Evolutionary conservation across 78 protist genomes (phyloP).

Genomic region (Salpingoeca rosetta): DNA sequence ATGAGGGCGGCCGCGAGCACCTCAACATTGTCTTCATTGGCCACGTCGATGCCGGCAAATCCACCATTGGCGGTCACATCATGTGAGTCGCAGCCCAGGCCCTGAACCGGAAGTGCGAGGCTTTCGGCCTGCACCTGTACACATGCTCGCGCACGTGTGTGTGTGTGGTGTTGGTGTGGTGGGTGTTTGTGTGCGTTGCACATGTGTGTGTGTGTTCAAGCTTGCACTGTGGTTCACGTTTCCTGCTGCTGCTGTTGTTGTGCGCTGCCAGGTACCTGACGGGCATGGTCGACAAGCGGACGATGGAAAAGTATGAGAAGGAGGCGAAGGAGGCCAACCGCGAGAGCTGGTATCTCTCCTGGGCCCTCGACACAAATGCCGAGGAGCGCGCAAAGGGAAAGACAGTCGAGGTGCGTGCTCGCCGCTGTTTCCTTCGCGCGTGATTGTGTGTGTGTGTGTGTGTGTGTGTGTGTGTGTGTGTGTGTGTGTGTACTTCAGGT

Average conservation of each 20-base stretch:
- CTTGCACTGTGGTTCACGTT: too few relatives aligned
- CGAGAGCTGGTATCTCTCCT: constrained; percentile 88
- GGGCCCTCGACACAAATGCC: constrained; percentile 82
- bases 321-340: constrained; percentile 90
- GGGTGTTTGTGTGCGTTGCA: too few relatives aligned
- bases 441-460: too few relatives aligned
- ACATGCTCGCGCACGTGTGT: too few relatives aligned
- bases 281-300: constrained; percentile 89
- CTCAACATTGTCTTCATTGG: constrained; percentile 87
- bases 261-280: constrained; percentile 36
- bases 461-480: too few relatives aligned
- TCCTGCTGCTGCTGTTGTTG: too few relatives aligned
- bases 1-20: constrained; percentile 29
- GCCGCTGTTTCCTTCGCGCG: too few relatives aligned
- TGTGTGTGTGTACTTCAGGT: too few relatives aligned
- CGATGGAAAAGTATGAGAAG: constrained; percentile 82
- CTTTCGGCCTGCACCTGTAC: too few relatives aligned
- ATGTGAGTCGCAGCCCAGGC: constrained; percentile 17
- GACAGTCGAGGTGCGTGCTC: constrained; percentile 57
- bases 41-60: constrained; percentile 94
- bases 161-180: too few relatives aligned
- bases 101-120: too few relatives aligned
- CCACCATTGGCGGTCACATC: constrained; percentile 87
- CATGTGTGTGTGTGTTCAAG: too few relatives aligned
- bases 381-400: constrained; percentile 90